Conservation (phyloP, 2,329 filamentous ascomycete species). For the Tricladium varicosporioides region DNA sequence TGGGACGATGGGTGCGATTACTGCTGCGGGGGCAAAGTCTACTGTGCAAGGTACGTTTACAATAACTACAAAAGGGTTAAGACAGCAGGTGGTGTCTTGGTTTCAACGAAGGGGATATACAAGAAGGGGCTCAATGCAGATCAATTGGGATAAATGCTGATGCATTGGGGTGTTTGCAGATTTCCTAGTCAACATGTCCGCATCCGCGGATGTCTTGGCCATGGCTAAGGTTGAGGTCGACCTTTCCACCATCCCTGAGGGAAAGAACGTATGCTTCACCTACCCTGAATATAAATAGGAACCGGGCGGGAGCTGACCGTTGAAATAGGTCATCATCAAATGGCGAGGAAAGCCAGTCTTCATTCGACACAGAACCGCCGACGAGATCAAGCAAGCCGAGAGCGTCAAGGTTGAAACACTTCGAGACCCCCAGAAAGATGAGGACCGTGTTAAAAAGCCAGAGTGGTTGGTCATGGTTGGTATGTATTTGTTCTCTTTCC, state of each 20-base stretch:
- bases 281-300: not conserved
- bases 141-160: slow-evolving; percentile 27
- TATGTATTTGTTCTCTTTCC: slow-evolving; percentile 39
- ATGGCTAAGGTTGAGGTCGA: slow-evolving; percentile 99
- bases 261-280: slow-evolving; percentile 83
- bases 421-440: slow-evolving; percentile 87
- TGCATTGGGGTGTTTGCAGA: slow-evolving; percentile 53
- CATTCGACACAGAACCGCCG: slow-evolving; percentile 93
- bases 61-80: not conserved
- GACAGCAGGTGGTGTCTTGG: not conserved
- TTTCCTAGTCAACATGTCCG: slow-evolving; percentile 99
- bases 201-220: slow-evolving; percentile 95
- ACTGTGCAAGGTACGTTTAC: slow-evolving; percentile 85
- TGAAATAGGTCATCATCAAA: slow-evolving; percentile 87
- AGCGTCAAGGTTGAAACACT: slow-evolving; percentile 77
- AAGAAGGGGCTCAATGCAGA: not conserved
- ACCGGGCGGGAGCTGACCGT: slow-evolving; percentile 13
- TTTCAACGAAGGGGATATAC: not conserved
- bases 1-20: slow-evolving; percentile 87
- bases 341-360: slow-evolving; percentile 99
- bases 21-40: slow-evolving; percentile 92
- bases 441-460: slow-evolving; percentile 93
- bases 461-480: slow-evolving; percentile 99
- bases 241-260: slow-evolving; percentile 88
- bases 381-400: slow-evolving; percentile 95